Percentiles rank a stretch among this genome's conserved stretches.
These are phyloP conservation scores for Rhexocercosporidium sp. DNA, from an alignment of 2,329 filamentous ascomycete genomes.

Conservation along the genomic window DNA sequence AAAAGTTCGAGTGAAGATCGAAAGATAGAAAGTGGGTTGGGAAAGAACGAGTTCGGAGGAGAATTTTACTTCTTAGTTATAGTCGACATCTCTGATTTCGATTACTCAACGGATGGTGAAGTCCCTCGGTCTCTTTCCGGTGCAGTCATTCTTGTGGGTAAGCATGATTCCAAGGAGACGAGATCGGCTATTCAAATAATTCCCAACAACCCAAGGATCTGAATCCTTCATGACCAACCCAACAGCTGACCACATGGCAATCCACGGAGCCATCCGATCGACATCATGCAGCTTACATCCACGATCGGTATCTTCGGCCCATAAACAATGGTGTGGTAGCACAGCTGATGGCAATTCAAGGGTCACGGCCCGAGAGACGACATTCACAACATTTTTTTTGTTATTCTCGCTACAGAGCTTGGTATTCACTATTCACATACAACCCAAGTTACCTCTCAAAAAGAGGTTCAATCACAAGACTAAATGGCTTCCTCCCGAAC, in stretches of 20 bases:
- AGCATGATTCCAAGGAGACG: background rate
- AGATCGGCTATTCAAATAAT: background rate
- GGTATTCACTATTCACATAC: background rate
- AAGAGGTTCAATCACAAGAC: background rate
- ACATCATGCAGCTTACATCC: background rate
- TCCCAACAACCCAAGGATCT: background rate
- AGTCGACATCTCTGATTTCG: too few relatives aligned
- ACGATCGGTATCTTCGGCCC: background rate
- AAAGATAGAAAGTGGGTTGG: too few relatives aligned
- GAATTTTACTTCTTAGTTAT: too few relatives aligned
- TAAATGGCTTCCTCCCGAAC: background rate
- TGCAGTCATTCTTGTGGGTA: too few relatives aligned
- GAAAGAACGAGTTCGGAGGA: too few relatives aligned
- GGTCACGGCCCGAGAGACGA: background rate
- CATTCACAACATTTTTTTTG: background rate
- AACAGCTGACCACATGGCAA: background rate
- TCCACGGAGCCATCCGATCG: background rate
- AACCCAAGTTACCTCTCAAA: background rate
- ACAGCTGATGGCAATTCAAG: background rate
- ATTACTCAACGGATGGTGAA: too few relatives aligned
- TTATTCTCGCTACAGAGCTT: background rate
- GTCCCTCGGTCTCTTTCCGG: too few relatives aligned
- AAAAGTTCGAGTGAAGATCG: too few relatives aligned
- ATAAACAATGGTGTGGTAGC: background rate
- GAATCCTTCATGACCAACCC: background rate